These are phyloP conservation scores for Sorghum bicolor DNA, from an alignment of 176 grass and related monocot genomes.

Conservation along the genomic window DNA sequence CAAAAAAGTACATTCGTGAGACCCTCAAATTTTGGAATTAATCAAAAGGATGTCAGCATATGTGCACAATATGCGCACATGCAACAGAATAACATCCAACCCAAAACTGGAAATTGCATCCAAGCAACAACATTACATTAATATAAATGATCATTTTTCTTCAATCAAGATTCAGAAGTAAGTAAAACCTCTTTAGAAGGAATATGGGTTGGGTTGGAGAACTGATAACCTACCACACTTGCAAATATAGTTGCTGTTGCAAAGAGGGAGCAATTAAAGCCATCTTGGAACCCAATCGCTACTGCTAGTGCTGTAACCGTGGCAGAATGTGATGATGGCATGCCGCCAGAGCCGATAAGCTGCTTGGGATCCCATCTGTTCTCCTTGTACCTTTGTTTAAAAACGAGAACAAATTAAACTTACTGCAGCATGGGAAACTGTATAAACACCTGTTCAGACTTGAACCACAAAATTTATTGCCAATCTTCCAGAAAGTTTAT, in stretches of 20 bases:
- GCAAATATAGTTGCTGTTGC: conserved; percentile 75
- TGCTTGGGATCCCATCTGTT: conserved; percentile 89
- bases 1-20: neutral
- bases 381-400: conserved; percentile 77
- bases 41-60: neutral
- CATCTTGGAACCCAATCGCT: conserved; percentile 77
- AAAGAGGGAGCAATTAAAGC: conserved; percentile 65
- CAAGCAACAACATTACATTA: conserved; percentile 21
- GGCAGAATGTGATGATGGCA: conserved; percentile 92
- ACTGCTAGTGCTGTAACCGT: conserved; percentile 81
- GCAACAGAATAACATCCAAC: neutral
- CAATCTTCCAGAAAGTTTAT: neutral
- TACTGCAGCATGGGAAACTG: neutral
- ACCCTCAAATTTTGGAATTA: neutral
- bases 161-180: conserved; percentile 10
- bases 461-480: neutral
- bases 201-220: neutral
- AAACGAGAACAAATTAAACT: conserved; percentile 28
- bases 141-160: conserved; percentile 21
- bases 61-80: conserved; percentile 6
- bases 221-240: conserved; percentile 60
- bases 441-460: neutral
- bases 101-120: conserved; percentile 13
- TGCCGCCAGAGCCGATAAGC: conserved; percentile 80
- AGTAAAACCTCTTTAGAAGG: neutral